Base-by-base conservation (phyloP, 352 stramenopile species). In the Phytophthora melonis region DNA sequence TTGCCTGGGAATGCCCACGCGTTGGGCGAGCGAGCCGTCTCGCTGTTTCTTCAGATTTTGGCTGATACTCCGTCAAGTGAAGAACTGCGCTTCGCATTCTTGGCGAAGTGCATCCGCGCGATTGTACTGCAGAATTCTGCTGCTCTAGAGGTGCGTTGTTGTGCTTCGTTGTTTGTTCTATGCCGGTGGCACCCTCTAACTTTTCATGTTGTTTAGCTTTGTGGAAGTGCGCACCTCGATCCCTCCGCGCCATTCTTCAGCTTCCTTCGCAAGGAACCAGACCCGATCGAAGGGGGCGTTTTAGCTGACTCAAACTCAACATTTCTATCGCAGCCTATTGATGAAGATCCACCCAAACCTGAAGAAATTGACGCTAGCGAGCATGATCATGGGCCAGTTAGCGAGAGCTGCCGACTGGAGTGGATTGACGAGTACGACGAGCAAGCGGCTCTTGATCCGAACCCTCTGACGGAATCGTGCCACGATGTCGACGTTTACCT, bases 351-450 rank as follows among this genome's bases (percentile, higher is more conserved):
- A 2, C 30, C 45, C 10, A 59, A 64, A 30, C 7, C 19, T n/a
- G 39, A 66, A n/a, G 45, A 49, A 66, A 25, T 34, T 8, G 55
- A 68, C 58, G 53, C 52, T 21, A 25, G 23, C 21, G 57, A 63
- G 16, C 0, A 16, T 45, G 23, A 66, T 8, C 3, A 14, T 2
- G 55, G 59, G 3, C 19, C 52, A 5, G 53, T 72, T 61, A 59
- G 23, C n/a, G 50, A 65, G 52, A n/a, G 62, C 0, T 84, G 72
- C 58, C 81, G 79, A 23, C 70, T 93, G 21, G 82, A 89, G 45
- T 91, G 83, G 86, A 61, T 81, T 25, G 81, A 85, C 32, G 83
- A 90, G 45, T 78, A 75, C 13, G 63, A 77, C 5, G 77, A 87
- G n/a, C 57, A 67, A 14, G 45, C 56, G 0, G 61, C 72, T 0